Evolutionary conservation across 2,329 filamentous ascomycete genomes (phyloP), one percentile per base, ranked within the genome.

Genomic region (Aspergillus texensis): DNA sequence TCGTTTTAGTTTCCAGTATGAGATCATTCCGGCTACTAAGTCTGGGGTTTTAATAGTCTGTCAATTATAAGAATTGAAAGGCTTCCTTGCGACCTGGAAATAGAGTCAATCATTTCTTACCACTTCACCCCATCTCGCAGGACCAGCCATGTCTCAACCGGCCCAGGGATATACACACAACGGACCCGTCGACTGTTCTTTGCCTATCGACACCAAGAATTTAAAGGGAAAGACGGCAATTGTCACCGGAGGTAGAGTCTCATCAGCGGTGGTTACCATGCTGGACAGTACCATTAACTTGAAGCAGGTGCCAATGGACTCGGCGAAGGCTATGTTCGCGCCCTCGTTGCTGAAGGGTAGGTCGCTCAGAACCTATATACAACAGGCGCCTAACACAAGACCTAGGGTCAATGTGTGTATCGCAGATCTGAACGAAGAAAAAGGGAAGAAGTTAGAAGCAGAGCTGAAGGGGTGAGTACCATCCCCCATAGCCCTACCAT

Each of bases 151-250:
- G 46, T 50, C 46, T 10, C 14, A 26, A 2, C 3, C 26, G 11
- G 14, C 6, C 4, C 11, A 54, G 3, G 19, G 52, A 2, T 54
- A 54, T 36, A 36, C 19, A 1, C 57, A 65, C 54, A 39, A 39
- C 16, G 63, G 58, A 10, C 59, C 59, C 5, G 32, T 57, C 5
- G 39, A 28, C 14, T 61, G 59, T 10, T 26, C 21, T 21, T n/a
- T 26, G 4, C 50, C 28, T 10, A 36, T 56, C 9, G 39, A 61
- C 9, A 56, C 52, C 6, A 36, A 45, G 28, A 12, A 30, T 41
- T n/a, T 76, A n/a, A 70, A 68, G 19, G 74, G 71, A 14, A 75
- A 76, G 62, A 75, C 72, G 1, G 74, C 73, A n/a, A 68, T 76
- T 34, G 68, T 77, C 26, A 77, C 74, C 14, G 59, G 59, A 46